A percentile compares a stretch with the other conserved stretches of the same genome.
Evolutionary conservation across 2,329 filamentous ascomycete genomes (phyloP).

Genomic region (Alternaria longipes): DNA sequence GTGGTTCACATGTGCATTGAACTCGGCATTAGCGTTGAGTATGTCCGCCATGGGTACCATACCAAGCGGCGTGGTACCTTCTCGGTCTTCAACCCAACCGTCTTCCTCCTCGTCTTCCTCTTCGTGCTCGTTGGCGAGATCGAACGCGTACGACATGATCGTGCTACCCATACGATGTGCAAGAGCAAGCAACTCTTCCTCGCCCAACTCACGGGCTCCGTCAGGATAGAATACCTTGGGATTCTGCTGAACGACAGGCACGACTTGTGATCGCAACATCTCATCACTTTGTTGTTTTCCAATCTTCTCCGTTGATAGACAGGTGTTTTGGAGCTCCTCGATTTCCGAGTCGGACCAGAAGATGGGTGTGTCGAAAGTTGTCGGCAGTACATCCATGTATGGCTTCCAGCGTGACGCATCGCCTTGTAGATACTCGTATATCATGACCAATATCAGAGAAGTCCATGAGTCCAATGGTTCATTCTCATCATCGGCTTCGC

Average conservation of each 20-base stretch:
- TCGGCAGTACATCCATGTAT: constrained; percentile 32
- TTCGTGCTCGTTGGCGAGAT: constrained; percentile 30
- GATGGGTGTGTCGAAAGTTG: constrained; percentile 33
- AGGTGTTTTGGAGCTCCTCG: constrained; percentile 32
- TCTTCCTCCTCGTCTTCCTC: constrained; percentile 33
- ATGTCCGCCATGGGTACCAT: constrained; percentile 41
- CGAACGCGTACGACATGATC: constrained; percentile 37
- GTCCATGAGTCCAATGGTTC: constrained; percentile 32
- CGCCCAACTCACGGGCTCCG: background rate
- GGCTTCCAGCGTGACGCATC: constrained; percentile 34
- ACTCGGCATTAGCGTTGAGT: constrained; percentile 35
- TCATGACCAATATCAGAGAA: constrained; percentile 31
- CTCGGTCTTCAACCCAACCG: constrained; percentile 36
- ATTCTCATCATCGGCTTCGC: constrained; percentile 25
- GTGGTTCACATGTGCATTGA: constrained; percentile 38
- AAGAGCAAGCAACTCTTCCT: constrained; percentile 28
- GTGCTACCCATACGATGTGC: constrained; percentile 36
- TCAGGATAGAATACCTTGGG: constrained; percentile 20
- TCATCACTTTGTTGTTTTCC: constrained; percentile 32
- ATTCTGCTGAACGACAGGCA: constrained; percentile 26
- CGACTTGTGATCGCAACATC: constrained; percentile 25
- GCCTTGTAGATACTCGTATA: constrained; percentile 34
- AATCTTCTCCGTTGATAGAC: constrained; percentile 31
- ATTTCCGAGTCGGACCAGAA: constrained; percentile 32
- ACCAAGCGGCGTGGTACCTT: constrained; percentile 31